These are phyloP conservation scores for Teunomyces atbi DNA, from an alignment of 805 yeast genomes.

Conservation along the genomic window DNA sequence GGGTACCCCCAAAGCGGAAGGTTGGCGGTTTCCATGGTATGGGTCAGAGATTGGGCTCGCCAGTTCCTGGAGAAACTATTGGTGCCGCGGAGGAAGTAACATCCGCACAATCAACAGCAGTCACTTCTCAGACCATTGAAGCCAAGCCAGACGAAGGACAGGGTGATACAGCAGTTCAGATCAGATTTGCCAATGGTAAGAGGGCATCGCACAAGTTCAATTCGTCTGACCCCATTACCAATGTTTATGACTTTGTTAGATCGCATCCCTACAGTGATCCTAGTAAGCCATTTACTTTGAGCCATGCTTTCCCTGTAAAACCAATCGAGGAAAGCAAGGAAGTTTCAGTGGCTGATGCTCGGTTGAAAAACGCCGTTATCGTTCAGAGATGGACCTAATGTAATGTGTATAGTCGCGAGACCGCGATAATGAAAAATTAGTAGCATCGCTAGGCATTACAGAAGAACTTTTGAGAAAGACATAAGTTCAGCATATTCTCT, in stretches of 20 bases:
- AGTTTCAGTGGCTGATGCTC: slow-evolving; percentile 67
- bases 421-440: slow-evolving; percentile 1
- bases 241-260: slow-evolving; percentile 66
- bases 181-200: slow-evolving; percentile 80
- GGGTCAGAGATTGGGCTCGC: slow-evolving; percentile 88
- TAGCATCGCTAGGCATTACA: background rate
- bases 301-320: slow-evolving; percentile 79
- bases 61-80: slow-evolving; percentile 69
- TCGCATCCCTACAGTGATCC: slow-evolving; percentile 43
- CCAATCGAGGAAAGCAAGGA: slow-evolving; percentile 55
- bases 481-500: background rate
- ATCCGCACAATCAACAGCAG: slow-evolving; percentile 11
- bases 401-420: slow-evolving; percentile 1
- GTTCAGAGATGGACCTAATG: slow-evolving; percentile 72
- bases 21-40: slow-evolving; percentile 71
- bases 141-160: slow-evolving; percentile 17
- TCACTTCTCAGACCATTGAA: slow-evolving; percentile 6
- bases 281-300: slow-evolving; percentile 60
- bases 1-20: slow-evolving; percentile 59
- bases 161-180: slow-evolving; percentile 77
- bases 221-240: slow-evolving; percentile 61
- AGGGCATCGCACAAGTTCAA: slow-evolving; percentile 63
- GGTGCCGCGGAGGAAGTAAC: slow-evolving; percentile 8
- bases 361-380: slow-evolving; percentile 78
- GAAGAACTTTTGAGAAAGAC: background rate